Evolutionary conservation across 768 basidiomycete genomes (phyloP), one percentile per base, ranked within the genome.

Genomic region (Mycena galericulata): DNA sequence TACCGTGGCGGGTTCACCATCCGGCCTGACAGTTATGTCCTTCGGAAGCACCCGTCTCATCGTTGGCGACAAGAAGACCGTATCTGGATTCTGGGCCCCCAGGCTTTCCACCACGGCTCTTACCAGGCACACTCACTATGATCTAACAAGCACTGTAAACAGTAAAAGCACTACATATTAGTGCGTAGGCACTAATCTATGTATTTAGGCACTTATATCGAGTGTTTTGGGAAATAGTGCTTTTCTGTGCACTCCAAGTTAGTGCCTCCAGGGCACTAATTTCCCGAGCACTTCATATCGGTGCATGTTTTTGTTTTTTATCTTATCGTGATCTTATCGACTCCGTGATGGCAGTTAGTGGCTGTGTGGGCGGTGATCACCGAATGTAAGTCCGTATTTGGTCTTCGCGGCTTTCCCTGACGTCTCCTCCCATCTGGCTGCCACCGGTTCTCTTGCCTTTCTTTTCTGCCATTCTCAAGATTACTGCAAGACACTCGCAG

Each of bases 31-130:
- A 4, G 75, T 88, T n/a, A 78, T 85, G 62, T 73, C 83, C 20
- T 80, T 86, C 59, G 86, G 83, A 0, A 82, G 83, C 34, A 79
- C 75, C 7, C 75, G 90, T 34, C 74, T 92, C 57, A 81, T 91
- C 27, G 86, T 86, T 67, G 85, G 85, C 10, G 91, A 92, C 72
- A 82, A 87, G n/a, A 77, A 79, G 56, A 86, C 87, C 5, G 88
- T 89, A 1, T 84, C 83, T 12, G 86, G 85, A 5, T 87, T 90
- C 77, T 92, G 88, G 85, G 84, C 86, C 2, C 91, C 91, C 2
- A 84, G 84, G 22, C 77, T 92, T 2, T 29, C 61, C 1, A 63
- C 73, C 7, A 60, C 72, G 1, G 71, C 43, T 38, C 70, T 53
- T 24, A 71, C 66, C 8, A 72, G 72, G 1, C 71, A 73, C 50